Base-by-base conservation (phyloP, 768 basidiomycete species). In the Hemileccinum impolitum region DNA sequence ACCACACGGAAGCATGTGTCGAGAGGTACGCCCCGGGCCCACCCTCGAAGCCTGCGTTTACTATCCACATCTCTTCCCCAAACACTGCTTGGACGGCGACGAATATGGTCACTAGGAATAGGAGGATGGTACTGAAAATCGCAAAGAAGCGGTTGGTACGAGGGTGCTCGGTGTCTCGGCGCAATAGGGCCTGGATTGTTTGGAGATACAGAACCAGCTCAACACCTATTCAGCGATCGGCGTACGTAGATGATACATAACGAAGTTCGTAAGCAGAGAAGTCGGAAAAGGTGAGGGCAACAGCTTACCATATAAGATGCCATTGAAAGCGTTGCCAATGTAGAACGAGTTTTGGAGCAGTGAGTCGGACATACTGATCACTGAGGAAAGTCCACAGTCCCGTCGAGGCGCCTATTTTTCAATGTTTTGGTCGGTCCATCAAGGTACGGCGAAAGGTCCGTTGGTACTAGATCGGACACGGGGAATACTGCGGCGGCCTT, bases 11-110 rank as follows among this genome's bases (percentile, higher is more conserved):
- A 14, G 56, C 47, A 38, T 66, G 42, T 26, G 58, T 51, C 14
- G 35, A 48, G 9, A 68, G 45, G 47, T 71, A 72, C 12, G 49
- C 60, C 8, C 53, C 58, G 14, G 61, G 56, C 2, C 70, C 69
- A 9, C 69, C 68, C 11, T 64, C 62, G 19, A 59, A 65, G 31
- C 58, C 37, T 7, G 57, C 50, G 30, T 69, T 55, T 8, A 64
- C 56, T 13, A 72, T 58, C 70, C 69, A 72, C 51, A 64, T 63
- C 41, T 61, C 51, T 47, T 67, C 50, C 4, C 56, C 62, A 17
- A 61, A 60, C 2, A 62, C 21, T 11, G 25, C 40, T 13, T 47
- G 41, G 13, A 41, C 46, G 18, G 58, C 56, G 25, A 62, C 56
- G 30, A 57, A 63, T 13, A 64, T 50, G 6, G 66, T 66, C 56